phyloP scores from a whole-genome alignment of 345 rosid genomes.

The Dovyalis caffra region DNA sequence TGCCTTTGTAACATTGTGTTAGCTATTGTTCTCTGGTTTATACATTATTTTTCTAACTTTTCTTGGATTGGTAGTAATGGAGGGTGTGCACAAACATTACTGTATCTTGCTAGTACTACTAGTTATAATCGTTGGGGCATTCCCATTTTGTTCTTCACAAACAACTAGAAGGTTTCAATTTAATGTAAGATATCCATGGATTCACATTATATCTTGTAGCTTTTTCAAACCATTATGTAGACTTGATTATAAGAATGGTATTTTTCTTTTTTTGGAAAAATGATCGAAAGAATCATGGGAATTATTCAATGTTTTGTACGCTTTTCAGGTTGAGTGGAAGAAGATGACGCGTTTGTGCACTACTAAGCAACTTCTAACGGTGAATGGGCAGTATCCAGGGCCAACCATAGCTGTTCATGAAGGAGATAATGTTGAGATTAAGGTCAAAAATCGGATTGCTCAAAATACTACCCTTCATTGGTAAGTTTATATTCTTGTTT shows the following conservation, averaged over 20 bases:
- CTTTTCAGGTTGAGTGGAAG: conserved; percentile 52
- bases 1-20: neutral
- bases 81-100: neutral
- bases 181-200: conserved; percentile 7
- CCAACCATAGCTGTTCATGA: conserved; percentile 62
- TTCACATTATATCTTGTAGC: neutral
- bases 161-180: conserved; percentile 14
- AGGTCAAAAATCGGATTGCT: conserved; percentile 48
- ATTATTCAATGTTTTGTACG: neutral
- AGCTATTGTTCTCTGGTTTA: no score
- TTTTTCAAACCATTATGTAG: no score
- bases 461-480: conserved; percentile 61
- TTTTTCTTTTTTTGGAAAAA: no score
- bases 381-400: conserved; percentile 66
- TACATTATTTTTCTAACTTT: no score
- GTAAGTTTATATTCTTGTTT: conserved; percentile 20
- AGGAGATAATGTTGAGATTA: conserved; percentile 60
- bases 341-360: conserved; percentile 54
- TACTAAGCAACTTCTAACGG: conserved; percentile 55
- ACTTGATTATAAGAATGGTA: no score
- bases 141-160: conserved; percentile 6
- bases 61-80: neutral
- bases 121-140: neutral
- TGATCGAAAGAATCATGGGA: no score
- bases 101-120: neutral